phyloP scores from a whole-genome alignment of 352 stramenopile species.

The Lagenidium giganteum region DNA sequence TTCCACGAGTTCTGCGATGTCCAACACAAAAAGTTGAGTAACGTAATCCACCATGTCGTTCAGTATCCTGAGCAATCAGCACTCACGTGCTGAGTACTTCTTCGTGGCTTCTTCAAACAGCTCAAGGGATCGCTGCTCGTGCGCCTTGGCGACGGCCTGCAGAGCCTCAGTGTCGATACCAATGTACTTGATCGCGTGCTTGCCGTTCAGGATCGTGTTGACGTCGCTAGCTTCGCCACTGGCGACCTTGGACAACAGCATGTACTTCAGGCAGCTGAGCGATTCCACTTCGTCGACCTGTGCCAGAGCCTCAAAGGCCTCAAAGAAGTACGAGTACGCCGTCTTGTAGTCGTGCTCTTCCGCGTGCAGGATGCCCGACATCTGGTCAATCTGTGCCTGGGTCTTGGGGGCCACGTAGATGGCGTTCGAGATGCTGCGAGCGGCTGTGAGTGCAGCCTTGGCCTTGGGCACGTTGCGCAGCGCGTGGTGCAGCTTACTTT shows the following conservation, averaged over 20 bases:
- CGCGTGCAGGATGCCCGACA: conserved; percentile 96
- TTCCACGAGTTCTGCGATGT: conserved; percentile 80
- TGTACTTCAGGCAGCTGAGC: conserved; percentile 95
- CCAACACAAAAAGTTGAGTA: no score
- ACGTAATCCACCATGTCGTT: conserved; percentile 33
- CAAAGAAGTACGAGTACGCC: conserved; percentile 99
- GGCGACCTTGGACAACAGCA: conserved; percentile 97
- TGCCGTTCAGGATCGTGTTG: conserved; percentile 93
- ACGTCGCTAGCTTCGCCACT: conserved; percentile 91
- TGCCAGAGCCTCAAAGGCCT: conserved; percentile 95
- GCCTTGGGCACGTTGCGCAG: conserved; percentile 97
- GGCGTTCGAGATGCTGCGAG: conserved; percentile 96
- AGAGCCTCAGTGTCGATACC: conserved; percentile 95
- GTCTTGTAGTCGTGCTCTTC: conserved; percentile 99
- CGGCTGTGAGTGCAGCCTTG: conserved; percentile 95
- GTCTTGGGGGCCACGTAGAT: conserved; percentile 96
- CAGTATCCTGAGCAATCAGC: no score
- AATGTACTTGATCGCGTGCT: conserved; percentile 97
- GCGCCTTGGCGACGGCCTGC: conserved; percentile 92
- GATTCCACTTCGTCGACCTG: conserved; percentile 85
- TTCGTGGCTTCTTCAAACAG: conserved; percentile 80
- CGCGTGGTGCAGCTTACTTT: conserved; percentile 97
- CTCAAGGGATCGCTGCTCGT: conserved; percentile 93
- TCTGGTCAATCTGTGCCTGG: conserved; percentile 95
- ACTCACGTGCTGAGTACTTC: conserved; percentile 82